Evolutionary conservation across 805 yeast species (phyloP).

Genomic region (Zygosaccharomyces siamensis): DNA sequence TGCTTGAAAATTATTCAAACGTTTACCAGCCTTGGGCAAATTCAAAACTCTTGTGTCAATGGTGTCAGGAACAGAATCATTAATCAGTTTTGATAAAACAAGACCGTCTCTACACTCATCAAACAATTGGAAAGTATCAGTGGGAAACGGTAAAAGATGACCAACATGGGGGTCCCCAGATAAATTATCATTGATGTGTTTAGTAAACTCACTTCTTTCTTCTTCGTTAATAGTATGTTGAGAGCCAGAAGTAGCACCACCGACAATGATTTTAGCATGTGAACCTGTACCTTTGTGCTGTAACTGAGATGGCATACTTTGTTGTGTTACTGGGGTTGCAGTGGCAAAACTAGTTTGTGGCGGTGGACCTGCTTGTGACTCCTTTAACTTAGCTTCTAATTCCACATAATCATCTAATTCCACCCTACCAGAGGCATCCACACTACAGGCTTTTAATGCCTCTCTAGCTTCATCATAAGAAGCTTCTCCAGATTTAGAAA

Average conservation of each 20-base stretch:
- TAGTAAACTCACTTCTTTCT: slow-evolving; percentile 91
- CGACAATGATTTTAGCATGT: slow-evolving; percentile 73
- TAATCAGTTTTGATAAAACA: slow-evolving; percentile 85
- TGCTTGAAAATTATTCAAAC: slow-evolving; percentile 89
- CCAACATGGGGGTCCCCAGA: slow-evolving; percentile 88
- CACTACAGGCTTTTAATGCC: slow-evolving; percentile 82
- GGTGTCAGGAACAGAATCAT: slow-evolving; percentile 97
- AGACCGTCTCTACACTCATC: slow-evolving; percentile 97
- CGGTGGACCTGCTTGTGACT: slow-evolving; percentile 24
- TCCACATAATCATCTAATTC: slow-evolving; percentile 93
- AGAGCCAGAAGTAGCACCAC: slow-evolving; percentile 85
- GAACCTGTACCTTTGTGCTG: slow-evolving; percentile 51
- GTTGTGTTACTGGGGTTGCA: slow-evolving; percentile 26
- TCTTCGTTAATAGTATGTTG: slow-evolving; percentile 96
- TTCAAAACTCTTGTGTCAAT: slow-evolving; percentile 96
- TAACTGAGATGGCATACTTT: slow-evolving; percentile 36
- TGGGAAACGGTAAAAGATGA: slow-evolving; percentile 79
- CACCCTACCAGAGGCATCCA: slow-evolving; percentile 95
- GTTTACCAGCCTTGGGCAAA: slow-evolving; percentile 73
- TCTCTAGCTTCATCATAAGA: slow-evolving; percentile 91
- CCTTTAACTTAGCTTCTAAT: slow-evolving; percentile 74
- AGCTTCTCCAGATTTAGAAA: slow-evolving; percentile 72
- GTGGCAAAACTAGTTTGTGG: slow-evolving; percentile 32
- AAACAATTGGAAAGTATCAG: slow-evolving; percentile 90
- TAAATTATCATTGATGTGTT: slow-evolving; percentile 89